phyloP scores from a whole-genome alignment of 2,329 filamentous ascomycete species.

The Cordyceps cicadae region DNA sequence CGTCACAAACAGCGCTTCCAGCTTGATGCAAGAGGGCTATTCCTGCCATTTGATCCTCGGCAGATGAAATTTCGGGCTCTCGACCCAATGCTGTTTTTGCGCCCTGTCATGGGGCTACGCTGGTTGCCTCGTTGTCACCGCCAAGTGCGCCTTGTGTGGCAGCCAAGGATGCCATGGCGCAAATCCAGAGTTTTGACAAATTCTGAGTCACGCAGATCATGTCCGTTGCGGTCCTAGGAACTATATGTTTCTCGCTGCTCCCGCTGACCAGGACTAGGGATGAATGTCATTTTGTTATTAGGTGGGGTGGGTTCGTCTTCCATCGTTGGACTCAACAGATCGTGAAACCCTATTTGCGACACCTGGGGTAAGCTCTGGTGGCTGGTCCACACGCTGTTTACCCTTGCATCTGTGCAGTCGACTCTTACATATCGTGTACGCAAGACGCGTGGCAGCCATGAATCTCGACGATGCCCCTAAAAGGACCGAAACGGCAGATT shows the following conservation, averaged over 20 bases:
- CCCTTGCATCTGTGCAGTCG: not conserved
- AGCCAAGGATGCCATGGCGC: not conserved
- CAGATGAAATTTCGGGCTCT: not conserved
- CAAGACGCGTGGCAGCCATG: not conserved
- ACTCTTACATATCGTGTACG: not conserved
- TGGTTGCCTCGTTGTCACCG: not conserved
- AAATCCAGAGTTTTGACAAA: not conserved
- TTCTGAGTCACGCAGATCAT: not conserved
- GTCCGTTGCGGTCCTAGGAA: too few relatives aligned
- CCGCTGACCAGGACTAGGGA: not conserved
- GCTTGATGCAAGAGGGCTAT: not conserved
- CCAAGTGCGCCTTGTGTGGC: not conserved
- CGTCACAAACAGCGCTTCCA: slow-evolving; percentile 1
- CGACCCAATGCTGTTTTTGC: not conserved
- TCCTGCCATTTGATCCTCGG: not conserved
- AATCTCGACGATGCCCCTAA: not conserved
- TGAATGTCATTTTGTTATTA: not conserved
- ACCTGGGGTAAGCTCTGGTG: not conserved
- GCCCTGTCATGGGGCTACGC: not conserved
- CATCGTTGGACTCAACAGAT: not conserved
- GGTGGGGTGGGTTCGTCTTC: not conserved
- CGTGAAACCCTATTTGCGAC: slow-evolving; percentile 9
- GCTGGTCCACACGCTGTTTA: not conserved
- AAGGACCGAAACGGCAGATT: not conserved
- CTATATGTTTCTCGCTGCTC: not conserved